Evolutionary conservation across 257 asterid genomes (phyloP).

Genomic region (Nicotiana undulata): DNA sequence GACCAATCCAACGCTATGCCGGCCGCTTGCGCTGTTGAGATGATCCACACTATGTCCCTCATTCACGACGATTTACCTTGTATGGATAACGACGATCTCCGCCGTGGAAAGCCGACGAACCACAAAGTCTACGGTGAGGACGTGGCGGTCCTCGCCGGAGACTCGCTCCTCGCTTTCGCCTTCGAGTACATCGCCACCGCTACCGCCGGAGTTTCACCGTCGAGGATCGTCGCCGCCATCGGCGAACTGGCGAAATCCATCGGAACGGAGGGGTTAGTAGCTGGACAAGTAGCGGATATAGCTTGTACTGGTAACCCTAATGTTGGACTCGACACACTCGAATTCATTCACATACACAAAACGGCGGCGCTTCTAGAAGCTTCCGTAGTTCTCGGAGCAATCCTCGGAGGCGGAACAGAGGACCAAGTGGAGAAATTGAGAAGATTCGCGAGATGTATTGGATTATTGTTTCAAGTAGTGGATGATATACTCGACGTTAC

Average conservation of each 20-base stretch:
- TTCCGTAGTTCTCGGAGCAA: constrained; percentile 61
- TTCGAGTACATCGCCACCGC: constrained; percentile 36
- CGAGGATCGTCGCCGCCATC: constrained; percentile 23
- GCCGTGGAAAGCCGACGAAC: constrained; percentile 71
- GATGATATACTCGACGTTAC: constrained; percentile 80
- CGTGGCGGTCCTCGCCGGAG: constrained; percentile 75
- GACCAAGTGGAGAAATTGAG: constrained; percentile 47
- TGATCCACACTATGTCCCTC: constrained; percentile 73
- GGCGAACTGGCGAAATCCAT: constrained; percentile 56
- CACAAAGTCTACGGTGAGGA: constrained; percentile 68
- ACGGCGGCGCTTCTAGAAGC: constrained; percentile 70
- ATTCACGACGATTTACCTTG: constrained; percentile 79
- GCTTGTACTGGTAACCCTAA: constrained; percentile 30
- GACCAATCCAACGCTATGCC: constrained; percentile 42
- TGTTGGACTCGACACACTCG: constrained; percentile 44
- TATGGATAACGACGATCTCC: constrained; percentile 74
- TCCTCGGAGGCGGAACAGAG: constrained; percentile 53
- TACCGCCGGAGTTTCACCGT: constrained; percentile 13
- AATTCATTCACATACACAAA: constrained; percentile 65
- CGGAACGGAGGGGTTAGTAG: constrained; percentile 68
- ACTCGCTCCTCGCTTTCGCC: constrained; percentile 50
- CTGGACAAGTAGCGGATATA: constrained; percentile 76
- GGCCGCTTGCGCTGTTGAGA: constrained; percentile 82
- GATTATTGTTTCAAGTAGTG: constrained; percentile 67
- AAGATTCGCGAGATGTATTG: constrained; percentile 53